Evolutionary conservation across 2,329 filamentous ascomycete genomes (phyloP), one percentile per base, ranked within the genome.

Genomic region (Pseudocercospora musae): DNA sequence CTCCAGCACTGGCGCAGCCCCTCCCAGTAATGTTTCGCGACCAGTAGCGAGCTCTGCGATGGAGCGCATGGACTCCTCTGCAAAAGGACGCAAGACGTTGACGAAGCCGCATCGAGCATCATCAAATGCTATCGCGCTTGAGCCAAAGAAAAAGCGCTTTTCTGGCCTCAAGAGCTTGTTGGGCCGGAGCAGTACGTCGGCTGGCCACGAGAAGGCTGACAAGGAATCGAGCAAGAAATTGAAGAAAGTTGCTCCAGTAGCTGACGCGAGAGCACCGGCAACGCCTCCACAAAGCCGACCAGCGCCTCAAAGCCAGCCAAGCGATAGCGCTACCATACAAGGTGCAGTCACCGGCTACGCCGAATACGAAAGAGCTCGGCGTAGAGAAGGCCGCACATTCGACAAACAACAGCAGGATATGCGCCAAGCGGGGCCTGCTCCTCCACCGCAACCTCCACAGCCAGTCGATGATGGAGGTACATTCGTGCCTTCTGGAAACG

Each of bases 101-200:
- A 71, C 69, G 58, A 75, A 76, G 53, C 62, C 69, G 2, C 72
- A 74, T 56, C 69, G 72, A 3, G 69, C 73, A 2, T 62, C 68
- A 4, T 66, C 71, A 1, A 66, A 66, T 52, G 62, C 67, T 7
- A 63, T 66, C 2, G 66, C 63, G 18, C 62, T 65, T 1, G 70
- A 71, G 37, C 62, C 68, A 8, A 73, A 73, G 56, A 81, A 80
- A 65, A 80, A 79, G 59, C 74, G 79, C 33, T 80, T 81, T 53
- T 81, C 80, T 1, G 69, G 74, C 3, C 65, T 82, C 10, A 78
- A 79, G 4, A 77, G 74, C 33, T 64, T 82, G 0, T 81, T 82
- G 58, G 72, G 75, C 29, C 73, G 79, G 31, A 75, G 73, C 9
- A 74, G 72, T 33, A 75, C 75, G 1, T 70, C 67, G 11, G 56